Conservation (phyloP, 805 yeast genomes). For the Yueomyces sp. region DNA sequence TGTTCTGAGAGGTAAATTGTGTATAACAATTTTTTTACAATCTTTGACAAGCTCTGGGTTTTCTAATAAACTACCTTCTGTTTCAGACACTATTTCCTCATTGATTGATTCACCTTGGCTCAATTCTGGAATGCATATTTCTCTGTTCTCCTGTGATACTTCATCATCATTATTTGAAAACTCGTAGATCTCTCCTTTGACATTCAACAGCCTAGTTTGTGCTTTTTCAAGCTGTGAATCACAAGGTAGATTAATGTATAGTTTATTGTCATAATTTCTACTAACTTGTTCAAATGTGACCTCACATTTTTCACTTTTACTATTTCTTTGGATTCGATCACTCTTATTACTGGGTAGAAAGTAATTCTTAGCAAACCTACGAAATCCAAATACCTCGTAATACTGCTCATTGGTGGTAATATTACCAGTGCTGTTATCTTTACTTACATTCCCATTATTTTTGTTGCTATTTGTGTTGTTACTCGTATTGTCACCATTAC, state of each 20-base stretch:
- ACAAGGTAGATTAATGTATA: background rate
- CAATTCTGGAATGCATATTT: background rate
- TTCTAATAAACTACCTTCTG: background rate
- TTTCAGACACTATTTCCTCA: background rate
- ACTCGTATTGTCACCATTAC: no score
- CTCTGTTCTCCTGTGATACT: background rate
- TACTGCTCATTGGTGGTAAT: background rate
- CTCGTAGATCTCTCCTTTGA: background rate
- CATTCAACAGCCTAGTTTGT: background rate
- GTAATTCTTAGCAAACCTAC: constrained; percentile 16
- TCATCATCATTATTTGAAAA: background rate
- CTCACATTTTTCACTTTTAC: background rate
- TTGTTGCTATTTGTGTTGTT: no score
- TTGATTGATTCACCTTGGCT: background rate
- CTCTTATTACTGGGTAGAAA: constrained; percentile 2
- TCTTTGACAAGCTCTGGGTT: constrained; percentile 1
- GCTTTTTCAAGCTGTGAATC: background rate
- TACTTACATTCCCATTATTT: background rate
- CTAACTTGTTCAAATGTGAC: background rate
- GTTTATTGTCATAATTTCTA: background rate
- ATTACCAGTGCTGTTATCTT: background rate
- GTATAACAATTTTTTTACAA: constrained; percentile 18
- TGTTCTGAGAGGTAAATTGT: constrained; percentile 29
- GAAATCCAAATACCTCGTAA: constrained; percentile 16
- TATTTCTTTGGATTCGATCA: background rate